Percentiles rank a stretch among this genome's conserved stretches.
These are phyloP conservation scores for Metschnikowia lachancei DNA, from an alignment of 805 yeast genomes.

Conservation along the genomic window DNA sequence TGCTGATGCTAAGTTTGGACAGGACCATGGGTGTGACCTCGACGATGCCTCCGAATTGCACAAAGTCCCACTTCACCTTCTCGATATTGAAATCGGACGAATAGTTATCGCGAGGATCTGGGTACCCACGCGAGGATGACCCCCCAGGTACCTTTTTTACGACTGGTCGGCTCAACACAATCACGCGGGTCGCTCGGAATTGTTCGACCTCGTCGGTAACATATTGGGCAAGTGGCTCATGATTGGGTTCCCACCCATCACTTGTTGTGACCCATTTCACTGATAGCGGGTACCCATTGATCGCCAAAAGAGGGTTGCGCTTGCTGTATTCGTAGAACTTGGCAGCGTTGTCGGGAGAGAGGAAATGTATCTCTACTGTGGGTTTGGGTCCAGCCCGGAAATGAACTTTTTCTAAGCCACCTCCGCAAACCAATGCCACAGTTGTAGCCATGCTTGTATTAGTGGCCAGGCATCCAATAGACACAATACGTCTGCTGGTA, in stretches of 20 bases:
- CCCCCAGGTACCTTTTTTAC: neutral
- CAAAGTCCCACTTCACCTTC: constrained; percentile 49
- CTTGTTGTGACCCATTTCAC: constrained; percentile 45
- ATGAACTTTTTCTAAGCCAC: constrained; percentile 58
- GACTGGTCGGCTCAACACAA: constrained; percentile 38
- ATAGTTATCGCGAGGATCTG: constrained; percentile 43
- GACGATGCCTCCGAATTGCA: constrained; percentile 54
- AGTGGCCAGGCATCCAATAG: constrained; percentile 39
- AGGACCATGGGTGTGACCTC: constrained; percentile 69
- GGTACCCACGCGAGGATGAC: constrained; percentile 28
- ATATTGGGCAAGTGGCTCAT: constrained; percentile 25
- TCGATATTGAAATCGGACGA: constrained; percentile 44
- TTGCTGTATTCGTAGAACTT: constrained; percentile 50
- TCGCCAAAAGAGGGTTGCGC: constrained; percentile 50
- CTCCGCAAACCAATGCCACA: constrained; percentile 60
- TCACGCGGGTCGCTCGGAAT: constrained; percentile 53
- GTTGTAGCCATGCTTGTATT: constrained; percentile 49
- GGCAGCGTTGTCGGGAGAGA: constrained; percentile 51
- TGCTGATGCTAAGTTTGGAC: constrained; percentile 56
- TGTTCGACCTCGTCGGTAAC: constrained; percentile 32
- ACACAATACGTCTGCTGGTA: constrained; percentile 24
- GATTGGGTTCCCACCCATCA: constrained; percentile 10
- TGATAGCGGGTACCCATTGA: constrained; percentile 53
- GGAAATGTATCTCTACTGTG: constrained; percentile 48
- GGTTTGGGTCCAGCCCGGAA: constrained; percentile 21